Base-by-base conservation (phyloP, 2,329 filamentous ascomycete genomes). In the Pseudogymnoascus sp. region DNA sequence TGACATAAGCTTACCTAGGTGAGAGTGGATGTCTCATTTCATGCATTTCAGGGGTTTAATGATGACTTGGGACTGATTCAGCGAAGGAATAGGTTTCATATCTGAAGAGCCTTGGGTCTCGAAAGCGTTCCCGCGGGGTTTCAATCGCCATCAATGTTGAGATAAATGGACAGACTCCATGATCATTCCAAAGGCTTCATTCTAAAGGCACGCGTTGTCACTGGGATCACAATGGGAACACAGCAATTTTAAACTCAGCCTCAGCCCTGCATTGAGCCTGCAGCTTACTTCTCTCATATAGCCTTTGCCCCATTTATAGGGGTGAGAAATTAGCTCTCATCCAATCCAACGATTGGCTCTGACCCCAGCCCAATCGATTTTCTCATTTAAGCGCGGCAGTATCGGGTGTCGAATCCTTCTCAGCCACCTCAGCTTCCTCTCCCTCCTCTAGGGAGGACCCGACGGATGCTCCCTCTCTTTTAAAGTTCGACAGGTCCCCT, bases 301-400 rank as follows among this genome's bases (percentile, higher is more conserved):
- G 23, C 51, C 12, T 18, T 57, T 8, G n/a, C 23, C 47, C 47
- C 47, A 31, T 34, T 57, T 57, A 18, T 54, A 57, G 26, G 51
- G 26, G 51, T 57, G 51, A 57, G 51, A 57, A 57, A 57, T 57
- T 57, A 57, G 51, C 26, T 57, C 51, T 18, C 51, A 57, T 57
- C 29, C 51, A 57, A 57, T 34, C 51, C 47, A 54, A 31, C 26
- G 26, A 54, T 31, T 54, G 26, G 51, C 11, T 34, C 11, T 7
- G 2, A 34, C 29, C 51, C 51, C 51, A 57, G 7, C 51, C 51
- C 51, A 57, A 57, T 34, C 14, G 10, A 34, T 57, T 7, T 57
- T 57, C 51, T 18, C 51, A 57, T 34, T 34, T 57, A 18, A 18
- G 51, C 51, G 51, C 51, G 29, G 26, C n/a, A 34, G 51, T 34